Evolutionary conservation across 306 rosid species (phyloP), one percentile per base, ranked within the genome.

Genomic region (Sicyos edulis): DNA sequence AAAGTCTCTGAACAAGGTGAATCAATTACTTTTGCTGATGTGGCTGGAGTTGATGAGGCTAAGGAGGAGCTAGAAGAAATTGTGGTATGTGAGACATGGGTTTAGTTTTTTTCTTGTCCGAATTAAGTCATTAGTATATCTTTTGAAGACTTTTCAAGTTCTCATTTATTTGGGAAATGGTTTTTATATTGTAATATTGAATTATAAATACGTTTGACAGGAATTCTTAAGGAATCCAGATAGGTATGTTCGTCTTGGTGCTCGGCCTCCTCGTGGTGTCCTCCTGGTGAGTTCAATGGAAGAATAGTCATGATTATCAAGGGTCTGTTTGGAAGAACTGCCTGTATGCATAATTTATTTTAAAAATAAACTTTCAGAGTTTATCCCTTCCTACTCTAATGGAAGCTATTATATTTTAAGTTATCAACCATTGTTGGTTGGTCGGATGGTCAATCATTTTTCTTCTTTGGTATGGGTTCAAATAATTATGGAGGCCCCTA

Each of bases 191-290:
- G 56, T 55, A 76, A 78, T 83, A 76, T 32, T 16, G 49, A 16
- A n/a, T 3, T 32, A 61, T 61, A 32, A 61, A 8, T 78, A 85
- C 84, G 13, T 71, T 83, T 76, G 67, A 76, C 88, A 93, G 99
- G 97, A 93, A 87, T 93, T 93, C 82, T 96, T 93, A 74, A 91
- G 96, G 82, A 91, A 87, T 82, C 99, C 99, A n/a, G 97, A 93
- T 67, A 88, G 76, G 80, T 93, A 91, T 70, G 37, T 75, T 73
- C 85, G 96, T 55, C 89, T 93, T 76, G 99, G 99, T 82, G 99
- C 99, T 65, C 97, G 99, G 80, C 99, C 99, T 80, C 99, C 99
- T 59, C 92, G 97, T 53, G 99, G 97, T 79, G 99, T 93, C 76
- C 96, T 93, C 45, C 80, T 93, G 99, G 99, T 92, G 83, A 92